Percentiles rank a stretch among this genome's conserved stretches.
These are phyloP conservation scores for Cercospora sesami DNA, from an alignment of 2,329 filamentous ascomycete genomes.

Conservation along the genomic window DNA sequence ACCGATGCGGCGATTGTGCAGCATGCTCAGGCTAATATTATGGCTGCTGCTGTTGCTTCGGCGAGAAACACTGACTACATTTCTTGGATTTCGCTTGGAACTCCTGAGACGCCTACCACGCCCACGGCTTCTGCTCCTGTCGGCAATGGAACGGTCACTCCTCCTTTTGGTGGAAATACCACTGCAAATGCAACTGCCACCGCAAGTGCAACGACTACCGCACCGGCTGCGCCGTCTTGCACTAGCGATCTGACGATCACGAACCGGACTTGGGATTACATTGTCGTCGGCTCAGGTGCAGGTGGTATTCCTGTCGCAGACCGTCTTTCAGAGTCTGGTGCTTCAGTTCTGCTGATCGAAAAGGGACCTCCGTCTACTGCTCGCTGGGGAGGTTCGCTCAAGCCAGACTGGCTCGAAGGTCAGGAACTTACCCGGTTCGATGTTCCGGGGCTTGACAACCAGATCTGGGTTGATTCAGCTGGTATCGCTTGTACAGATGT, in stretches of 20 bases:
- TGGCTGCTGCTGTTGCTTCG: constrained; percentile 48
- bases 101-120: constrained; percentile 40
- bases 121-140: constrained; percentile 47
- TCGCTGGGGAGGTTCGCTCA: constrained; percentile 63
- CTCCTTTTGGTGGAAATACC: constrained; percentile 17
- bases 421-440: constrained; percentile 69
- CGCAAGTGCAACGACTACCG: constrained; percentile 27
- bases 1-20: constrained; percentile 51
- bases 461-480: constrained; percentile 65
- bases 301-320: constrained; percentile 62
- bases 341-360: constrained; percentile 62
- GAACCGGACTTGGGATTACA: constrained; percentile 59
- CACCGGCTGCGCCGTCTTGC: constrained; percentile 22
- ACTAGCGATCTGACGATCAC: constrained; percentile 39
- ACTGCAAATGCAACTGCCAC: constrained; percentile 23
- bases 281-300: constrained; percentile 64
- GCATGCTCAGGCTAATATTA: constrained; percentile 60
- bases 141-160: constrained; percentile 13
- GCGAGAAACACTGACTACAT: constrained; percentile 49
- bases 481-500: constrained; percentile 68
- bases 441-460: constrained; percentile 68
- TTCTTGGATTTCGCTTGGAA: constrained; percentile 41
- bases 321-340: constrained; percentile 63
- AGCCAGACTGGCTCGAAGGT: constrained; percentile 61
- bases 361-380: constrained; percentile 58